Conservation (phyloP, 2,329 filamentous ascomycete species). For the Neocucurbitaria cava region DNA sequence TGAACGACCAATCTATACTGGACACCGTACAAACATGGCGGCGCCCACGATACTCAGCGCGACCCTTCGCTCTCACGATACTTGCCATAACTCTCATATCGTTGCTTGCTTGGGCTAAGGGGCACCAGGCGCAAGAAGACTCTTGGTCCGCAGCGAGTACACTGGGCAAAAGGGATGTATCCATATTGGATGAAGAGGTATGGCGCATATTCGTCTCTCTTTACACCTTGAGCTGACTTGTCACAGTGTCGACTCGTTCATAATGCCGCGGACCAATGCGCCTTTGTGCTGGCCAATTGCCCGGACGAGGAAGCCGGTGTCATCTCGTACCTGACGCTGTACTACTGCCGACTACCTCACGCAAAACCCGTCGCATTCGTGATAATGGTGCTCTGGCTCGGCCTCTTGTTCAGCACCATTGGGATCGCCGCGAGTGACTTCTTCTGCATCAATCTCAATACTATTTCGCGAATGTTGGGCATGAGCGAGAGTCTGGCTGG, state of each 20-base stretch:
- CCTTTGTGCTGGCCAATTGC: constrained; percentile 83
- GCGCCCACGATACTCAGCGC: constrained; percentile 44
- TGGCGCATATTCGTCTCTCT: background rate
- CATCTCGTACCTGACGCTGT: constrained; percentile 85
- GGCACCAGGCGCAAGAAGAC: constrained; percentile 7
- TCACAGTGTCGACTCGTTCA: constrained; percentile 80
- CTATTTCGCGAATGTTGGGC: constrained; percentile 85
- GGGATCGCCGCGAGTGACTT: constrained; percentile 98
- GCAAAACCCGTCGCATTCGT: constrained; percentile 79
- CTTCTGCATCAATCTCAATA: constrained; percentile 95
- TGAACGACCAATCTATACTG: constrained; percentile 29
- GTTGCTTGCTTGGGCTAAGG: constrained; percentile 37
- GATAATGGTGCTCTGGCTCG: constrained; percentile 82
- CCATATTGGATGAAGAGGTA: constrained; percentile 47
- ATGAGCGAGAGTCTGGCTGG: constrained; percentile 96
- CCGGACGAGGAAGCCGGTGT: constrained; percentile 88
- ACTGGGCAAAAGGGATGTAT: constrained; percentile 28
- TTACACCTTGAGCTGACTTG: background rate
- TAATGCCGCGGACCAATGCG: constrained; percentile 77
- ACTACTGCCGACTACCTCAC: constrained; percentile 79
- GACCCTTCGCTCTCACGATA: constrained; percentile 47
- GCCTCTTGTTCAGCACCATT: constrained; percentile 91
- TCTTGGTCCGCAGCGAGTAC: background rate
- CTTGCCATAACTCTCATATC: constrained; percentile 37
- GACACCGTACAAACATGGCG: constrained; percentile 31